phyloP scores from a whole-genome alignment of 352 stramenopile genomes.

The Globisporangium irregulare region DNA sequence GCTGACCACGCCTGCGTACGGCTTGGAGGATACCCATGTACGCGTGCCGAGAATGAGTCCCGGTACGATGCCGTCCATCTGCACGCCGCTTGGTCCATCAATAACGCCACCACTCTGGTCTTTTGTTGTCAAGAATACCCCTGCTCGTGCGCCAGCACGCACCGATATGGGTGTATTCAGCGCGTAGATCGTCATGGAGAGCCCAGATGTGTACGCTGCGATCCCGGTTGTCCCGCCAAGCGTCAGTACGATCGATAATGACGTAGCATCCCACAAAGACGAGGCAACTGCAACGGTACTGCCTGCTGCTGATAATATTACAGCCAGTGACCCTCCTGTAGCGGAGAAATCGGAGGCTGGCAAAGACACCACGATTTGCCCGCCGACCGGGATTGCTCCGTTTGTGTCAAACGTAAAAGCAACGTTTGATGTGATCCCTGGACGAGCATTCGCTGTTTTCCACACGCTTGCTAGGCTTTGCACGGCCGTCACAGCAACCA shows the following conservation, averaged over 20 bases:
- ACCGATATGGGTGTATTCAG: slow-evolving; percentile 44
- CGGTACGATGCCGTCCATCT: slow-evolving; percentile 39
- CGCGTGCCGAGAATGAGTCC: slow-evolving; percentile 46
- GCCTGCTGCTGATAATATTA: background rate
- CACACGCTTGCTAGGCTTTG: slow-evolving; percentile 31
- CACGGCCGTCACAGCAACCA: slow-evolving; percentile 40
- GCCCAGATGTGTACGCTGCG: slow-evolving; percentile 24
- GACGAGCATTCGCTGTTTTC: slow-evolving; percentile 36
- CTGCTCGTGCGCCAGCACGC: slow-evolving; percentile 19
- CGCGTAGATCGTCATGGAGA: slow-evolving; percentile 35
- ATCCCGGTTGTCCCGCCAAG: slow-evolving; percentile 21
- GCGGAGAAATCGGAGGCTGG: slow-evolving; percentile 38
- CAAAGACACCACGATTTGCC: slow-evolving; percentile 37
- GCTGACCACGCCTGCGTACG: slow-evolving; percentile 47
- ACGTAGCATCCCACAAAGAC: slow-evolving; percentile 27
- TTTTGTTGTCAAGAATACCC: slow-evolving; percentile 36
- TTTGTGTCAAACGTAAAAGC: slow-evolving; percentile 45
- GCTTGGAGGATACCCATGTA: slow-evolving; percentile 35
- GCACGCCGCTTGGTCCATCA: slow-evolving; percentile 43
- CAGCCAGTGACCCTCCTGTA: slow-evolving; percentile 8
- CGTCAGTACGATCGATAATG: slow-evolving; percentile 19
- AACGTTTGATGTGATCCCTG: slow-evolving; percentile 44
- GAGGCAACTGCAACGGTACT: background rate
- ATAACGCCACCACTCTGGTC: slow-evolving; percentile 39
- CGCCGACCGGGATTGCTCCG: slow-evolving; percentile 34